Evolutionary conservation across 2,329 filamentous ascomycete genomes (phyloP).

Genomic region (Aspergillus carbonarius): DNA sequence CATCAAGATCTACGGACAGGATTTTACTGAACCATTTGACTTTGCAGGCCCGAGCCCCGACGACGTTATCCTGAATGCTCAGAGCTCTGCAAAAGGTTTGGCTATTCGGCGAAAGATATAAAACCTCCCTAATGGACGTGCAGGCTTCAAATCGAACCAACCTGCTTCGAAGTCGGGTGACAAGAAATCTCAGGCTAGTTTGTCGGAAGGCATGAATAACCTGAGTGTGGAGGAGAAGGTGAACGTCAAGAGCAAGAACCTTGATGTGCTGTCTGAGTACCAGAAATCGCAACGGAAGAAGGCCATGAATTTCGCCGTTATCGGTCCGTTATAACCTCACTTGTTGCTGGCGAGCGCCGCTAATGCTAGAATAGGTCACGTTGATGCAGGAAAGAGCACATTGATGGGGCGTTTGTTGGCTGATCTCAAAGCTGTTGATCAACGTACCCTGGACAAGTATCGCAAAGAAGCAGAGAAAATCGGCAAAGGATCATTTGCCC

Average conservation of each 20-base stretch:
- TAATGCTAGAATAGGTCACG: conserved; percentile 65
- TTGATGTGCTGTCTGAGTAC: conserved; percentile 81
- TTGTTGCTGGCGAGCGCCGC: conserved; percentile 21
- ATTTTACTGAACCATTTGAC: conserved; percentile 49
- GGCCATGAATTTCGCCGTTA: conserved; percentile 86
- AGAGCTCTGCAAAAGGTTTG: conserved; percentile 76
- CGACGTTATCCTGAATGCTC: conserved; percentile 81
- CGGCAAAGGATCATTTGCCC: conserved; percentile 91
- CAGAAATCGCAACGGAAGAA: conserved; percentile 73
- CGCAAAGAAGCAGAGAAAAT: conserved; percentile 84
- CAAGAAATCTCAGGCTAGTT: conserved; percentile 43
- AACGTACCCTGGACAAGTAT: conserved; percentile 84
- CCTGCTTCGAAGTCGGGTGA: conserved; percentile 39
- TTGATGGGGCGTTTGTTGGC: conserved; percentile 93
- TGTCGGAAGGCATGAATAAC: conserved; percentile 50
- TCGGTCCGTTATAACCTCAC: conserved; percentile 60
- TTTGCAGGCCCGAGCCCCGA: conserved; percentile 90
- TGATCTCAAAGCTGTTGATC: conserved; percentile 83
- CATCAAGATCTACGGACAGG: conserved; percentile 39
- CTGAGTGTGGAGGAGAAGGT: conserved; percentile 52
- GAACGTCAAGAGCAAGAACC: conserved; percentile 68
- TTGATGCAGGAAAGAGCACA: conserved; percentile 96
- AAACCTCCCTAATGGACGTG: conserved; percentile 39
- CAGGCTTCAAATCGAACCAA: conserved; percentile 48
- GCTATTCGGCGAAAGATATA: conserved; percentile 40